These are phyloP conservation scores for Erysimum cheiranthoides DNA, from an alignment of 345 rosid species.

Conservation along the genomic window DNA sequence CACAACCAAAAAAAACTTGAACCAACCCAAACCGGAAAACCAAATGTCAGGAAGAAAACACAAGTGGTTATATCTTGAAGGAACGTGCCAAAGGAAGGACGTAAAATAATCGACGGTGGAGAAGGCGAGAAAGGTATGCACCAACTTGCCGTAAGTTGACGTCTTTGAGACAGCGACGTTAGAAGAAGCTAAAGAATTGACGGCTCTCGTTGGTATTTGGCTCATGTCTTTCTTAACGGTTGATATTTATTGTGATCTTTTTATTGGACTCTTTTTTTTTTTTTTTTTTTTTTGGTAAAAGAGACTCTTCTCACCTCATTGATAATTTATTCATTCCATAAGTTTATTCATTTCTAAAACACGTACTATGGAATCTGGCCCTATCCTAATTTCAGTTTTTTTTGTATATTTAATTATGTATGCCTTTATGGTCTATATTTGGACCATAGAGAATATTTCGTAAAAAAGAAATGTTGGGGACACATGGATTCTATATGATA, in stretches of 20 bases:
- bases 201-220: slow-evolving; percentile 41
- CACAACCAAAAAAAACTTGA: neutral
- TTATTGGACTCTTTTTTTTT: too few relatives aligned
- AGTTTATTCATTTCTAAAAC: slow-evolving; percentile 28
- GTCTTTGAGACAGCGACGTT: slow-evolving; percentile 31
- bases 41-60: neutral
- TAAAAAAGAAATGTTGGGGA: neutral
- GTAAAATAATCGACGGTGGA: slow-evolving; percentile 32
- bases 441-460: slow-evolving; percentile 29
- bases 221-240: slow-evolving; percentile 31
- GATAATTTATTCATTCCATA: slow-evolving; percentile 4
- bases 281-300: too few relatives aligned
- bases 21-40: neutral
- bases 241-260: slow-evolving; percentile 29
- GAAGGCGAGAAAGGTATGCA: slow-evolving; percentile 32
- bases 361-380: slow-evolving; percentile 36
- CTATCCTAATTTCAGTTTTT: neutral
- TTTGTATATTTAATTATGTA: neutral
- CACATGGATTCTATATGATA: slow-evolving; percentile 15
- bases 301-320: slow-evolving; percentile 1
- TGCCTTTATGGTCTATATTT: slow-evolving; percentile 23
- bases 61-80: neutral
- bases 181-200: slow-evolving; percentile 34
- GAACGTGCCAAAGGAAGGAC: slow-evolving; percentile 6
- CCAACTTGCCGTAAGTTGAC: slow-evolving; percentile 39